Percentiles rank a stretch among this genome's conserved stretches.
These are phyloP conservation scores for Suhomyces pyralidae DNA, from an alignment of 805 yeast species.

Conservation along the genomic window DNA sequence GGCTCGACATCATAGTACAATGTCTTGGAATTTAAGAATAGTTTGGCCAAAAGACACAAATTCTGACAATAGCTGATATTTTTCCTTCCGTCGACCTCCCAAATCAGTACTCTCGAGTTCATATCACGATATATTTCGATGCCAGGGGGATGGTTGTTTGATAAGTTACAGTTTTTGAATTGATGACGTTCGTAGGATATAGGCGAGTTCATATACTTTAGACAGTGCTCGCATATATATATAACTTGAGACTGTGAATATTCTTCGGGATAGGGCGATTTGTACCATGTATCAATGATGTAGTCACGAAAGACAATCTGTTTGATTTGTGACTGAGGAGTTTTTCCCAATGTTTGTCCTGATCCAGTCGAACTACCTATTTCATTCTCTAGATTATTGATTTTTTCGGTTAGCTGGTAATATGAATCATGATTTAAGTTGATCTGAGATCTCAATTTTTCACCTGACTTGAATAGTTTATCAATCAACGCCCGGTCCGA, in stretches of 20 bases:
- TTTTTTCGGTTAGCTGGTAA: slow-evolving; percentile 7
- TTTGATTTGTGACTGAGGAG: slow-evolving; percentile 40
- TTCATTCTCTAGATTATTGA: slow-evolving; percentile 17
- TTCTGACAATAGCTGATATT: slow-evolving; percentile 83
- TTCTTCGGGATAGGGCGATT: slow-evolving; percentile 90
- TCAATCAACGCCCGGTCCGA: slow-evolving; percentile 51
- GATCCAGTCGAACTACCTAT: neutral
- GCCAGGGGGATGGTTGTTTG: slow-evolving; percentile 63
- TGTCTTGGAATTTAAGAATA: slow-evolving; percentile 87
- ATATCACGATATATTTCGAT: slow-evolving; percentile 40
- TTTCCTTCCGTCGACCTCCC: slow-evolving; percentile 76
- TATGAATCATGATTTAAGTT: neutral
- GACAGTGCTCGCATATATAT: slow-evolving; percentile 79
- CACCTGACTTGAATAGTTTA: slow-evolving; percentile 37
- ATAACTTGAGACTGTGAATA: slow-evolving; percentile 60
- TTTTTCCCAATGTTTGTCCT: neutral
- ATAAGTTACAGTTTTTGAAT: slow-evolving; percentile 59
- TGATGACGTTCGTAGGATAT: slow-evolving; percentile 67
- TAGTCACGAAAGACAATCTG: slow-evolving; percentile 67
- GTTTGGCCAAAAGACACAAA: slow-evolving; percentile 82
- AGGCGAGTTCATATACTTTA: slow-evolving; percentile 73
- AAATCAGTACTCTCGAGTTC: slow-evolving; percentile 27
- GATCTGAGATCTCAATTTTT: slow-evolving; percentile 29
- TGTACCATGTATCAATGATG: slow-evolving; percentile 88
- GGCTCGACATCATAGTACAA: slow-evolving; percentile 95